Conservation (phyloP, 2,329 filamentous ascomycete genomes). For the Amylocarpus encephaloides region DNA sequence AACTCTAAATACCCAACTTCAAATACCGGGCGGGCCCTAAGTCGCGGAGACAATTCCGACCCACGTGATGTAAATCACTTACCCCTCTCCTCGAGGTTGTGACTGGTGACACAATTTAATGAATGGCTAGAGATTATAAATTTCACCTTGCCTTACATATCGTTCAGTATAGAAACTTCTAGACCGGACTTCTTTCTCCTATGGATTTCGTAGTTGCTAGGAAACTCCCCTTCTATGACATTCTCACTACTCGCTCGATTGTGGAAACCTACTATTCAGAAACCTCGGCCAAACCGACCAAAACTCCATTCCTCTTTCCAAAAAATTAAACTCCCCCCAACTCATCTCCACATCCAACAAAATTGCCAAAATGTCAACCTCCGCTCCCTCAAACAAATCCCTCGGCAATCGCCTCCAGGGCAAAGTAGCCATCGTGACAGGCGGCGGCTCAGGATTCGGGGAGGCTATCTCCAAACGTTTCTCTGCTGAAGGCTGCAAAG, state of each 20-base stretch:
- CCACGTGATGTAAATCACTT: neutral
- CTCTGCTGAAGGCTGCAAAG: conserved; percentile 51
- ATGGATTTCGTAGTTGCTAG: no score
- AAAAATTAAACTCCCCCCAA: neutral
- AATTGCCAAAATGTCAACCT: conserved; percentile 9
- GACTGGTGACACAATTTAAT: neutral
- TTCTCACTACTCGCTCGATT: no score
- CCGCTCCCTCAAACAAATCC: conserved; percentile 6
- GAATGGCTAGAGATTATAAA: neutral
- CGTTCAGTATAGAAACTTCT: no score
- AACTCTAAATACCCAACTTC: no score
- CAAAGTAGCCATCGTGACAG: conserved; percentile 53
- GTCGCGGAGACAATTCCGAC: neutral
- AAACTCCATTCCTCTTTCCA: no score
- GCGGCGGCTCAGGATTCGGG: conserved; percentile 58
- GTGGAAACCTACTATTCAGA: no score
- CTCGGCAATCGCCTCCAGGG: conserved; percentile 37
- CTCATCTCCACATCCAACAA: neutral
- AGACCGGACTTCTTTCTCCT: no score
- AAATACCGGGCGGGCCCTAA: no score
- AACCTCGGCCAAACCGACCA: neutral
- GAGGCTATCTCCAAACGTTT: conserved; percentile 55
- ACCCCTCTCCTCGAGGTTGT: neutral
- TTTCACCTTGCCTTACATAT: no score
- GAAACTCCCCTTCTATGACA: no score